These are phyloP conservation scores for Ilex paraguariensis DNA, from an alignment of 305 asterid species.

Conservation along the genomic window DNA sequence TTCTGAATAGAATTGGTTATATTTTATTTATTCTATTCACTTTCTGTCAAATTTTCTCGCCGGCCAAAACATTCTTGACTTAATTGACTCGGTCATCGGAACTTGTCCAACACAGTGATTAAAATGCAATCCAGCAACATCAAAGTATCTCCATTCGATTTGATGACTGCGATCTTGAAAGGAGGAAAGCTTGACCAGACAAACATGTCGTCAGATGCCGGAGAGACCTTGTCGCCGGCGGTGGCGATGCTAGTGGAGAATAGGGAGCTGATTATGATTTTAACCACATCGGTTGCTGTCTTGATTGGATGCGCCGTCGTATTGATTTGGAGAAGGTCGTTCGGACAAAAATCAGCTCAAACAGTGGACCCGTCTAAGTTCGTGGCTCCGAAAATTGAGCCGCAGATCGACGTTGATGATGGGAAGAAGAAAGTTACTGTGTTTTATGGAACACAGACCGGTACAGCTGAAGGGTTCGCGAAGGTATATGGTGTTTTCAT, in stretches of 20 bases:
- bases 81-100: background rate
- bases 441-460: conserved; percentile 93
- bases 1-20: too few relatives aligned
- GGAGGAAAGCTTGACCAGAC: conserved; percentile 50
- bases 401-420: conserved; percentile 65
- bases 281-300: conserved; percentile 73
- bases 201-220: conserved; percentile 47
- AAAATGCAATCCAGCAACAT: conserved; percentile 40
- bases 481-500: conserved; percentile 41
- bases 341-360: conserved; percentile 23
- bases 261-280: conserved; percentile 59
- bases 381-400: conserved; percentile 34
- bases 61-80: background rate
- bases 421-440: conserved; percentile 76
- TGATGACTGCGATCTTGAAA: conserved; percentile 72
- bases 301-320: conserved; percentile 58
- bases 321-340: conserved; percentile 40
- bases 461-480: conserved; percentile 99
- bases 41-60: background rate
- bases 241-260: conserved; percentile 68
- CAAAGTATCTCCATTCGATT: conserved; percentile 76
- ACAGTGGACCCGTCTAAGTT: conserved; percentile 43
- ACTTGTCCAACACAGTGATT: background rate
- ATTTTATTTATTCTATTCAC: too few relatives aligned
- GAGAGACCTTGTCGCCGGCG: conserved; percentile 32